These are phyloP conservation scores for Hansenula sp. DNA, from an alignment of 1,139 yeast species.

Conservation along the genomic window DNA sequence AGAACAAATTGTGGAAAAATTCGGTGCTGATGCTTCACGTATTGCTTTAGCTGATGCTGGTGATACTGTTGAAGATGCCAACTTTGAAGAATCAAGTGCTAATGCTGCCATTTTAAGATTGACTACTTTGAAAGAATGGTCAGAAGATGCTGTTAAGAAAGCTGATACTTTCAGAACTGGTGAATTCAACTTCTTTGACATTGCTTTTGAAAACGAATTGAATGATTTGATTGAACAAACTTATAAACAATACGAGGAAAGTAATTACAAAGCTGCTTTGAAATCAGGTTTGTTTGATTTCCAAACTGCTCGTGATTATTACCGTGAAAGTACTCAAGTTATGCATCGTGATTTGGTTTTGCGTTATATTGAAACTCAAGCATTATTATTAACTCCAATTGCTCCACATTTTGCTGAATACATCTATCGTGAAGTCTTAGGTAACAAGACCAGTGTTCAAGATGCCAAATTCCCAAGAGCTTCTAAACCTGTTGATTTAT, in stretches of 20 bases:
- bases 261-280: slow-evolving; percentile 85
- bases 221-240: slow-evolving; percentile 74
- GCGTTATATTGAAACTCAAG: slow-evolving; percentile 82
- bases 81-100: slow-evolving; percentile 94
- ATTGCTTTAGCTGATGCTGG: slow-evolving; percentile 99
- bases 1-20: slow-evolving; percentile 77
- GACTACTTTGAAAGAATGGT: slow-evolving; percentile 92
- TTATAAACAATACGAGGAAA: slow-evolving; percentile 59
- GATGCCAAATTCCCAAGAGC: slow-evolving; percentile 76
- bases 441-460: slow-evolving; percentile 60
- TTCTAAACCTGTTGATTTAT: slow-evolving; percentile 56
- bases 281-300: slow-evolving; percentile 90
- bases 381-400: slow-evolving; percentile 79
- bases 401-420: slow-evolving; percentile 96
- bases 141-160: slow-evolving; percentile 63
- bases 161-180: slow-evolving; percentile 65
- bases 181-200: slow-evolving; percentile 67
- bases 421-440: slow-evolving; percentile 78
- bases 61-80: slow-evolving; percentile 96
- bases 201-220: slow-evolving; percentile 92
- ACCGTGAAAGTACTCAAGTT: slow-evolving; percentile 69
- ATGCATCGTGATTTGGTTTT: slow-evolving; percentile 84
- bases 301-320: slow-evolving; percentile 93
- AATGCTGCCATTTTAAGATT: slow-evolving; percentile 96
- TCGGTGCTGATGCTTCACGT: slow-evolving; percentile 97